Evolutionary conservation across 139 green algal species (phyloP).

Genomic region (Haematococcus lacustris): DNA sequence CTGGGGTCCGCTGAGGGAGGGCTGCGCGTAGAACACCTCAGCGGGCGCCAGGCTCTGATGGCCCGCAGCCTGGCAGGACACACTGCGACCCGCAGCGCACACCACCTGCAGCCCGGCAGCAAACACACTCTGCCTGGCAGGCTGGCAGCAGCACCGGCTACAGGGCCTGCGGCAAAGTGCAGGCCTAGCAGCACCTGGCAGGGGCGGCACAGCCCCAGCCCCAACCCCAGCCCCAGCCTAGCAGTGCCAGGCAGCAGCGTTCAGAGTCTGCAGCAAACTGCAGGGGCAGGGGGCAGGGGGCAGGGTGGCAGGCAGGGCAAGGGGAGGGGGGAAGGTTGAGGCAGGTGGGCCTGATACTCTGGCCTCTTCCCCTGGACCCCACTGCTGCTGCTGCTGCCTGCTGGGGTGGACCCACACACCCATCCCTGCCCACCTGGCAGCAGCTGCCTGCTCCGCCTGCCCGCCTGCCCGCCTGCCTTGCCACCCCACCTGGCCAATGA

Average conservation of each 20-base stretch:
- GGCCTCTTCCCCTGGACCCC: background rate
- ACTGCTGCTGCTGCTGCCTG: background rate
- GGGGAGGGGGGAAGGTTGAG: background rate
- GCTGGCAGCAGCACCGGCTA: background rate
- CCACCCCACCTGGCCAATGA: background rate
- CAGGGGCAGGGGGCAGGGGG: no score
- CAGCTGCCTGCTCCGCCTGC: background rate
- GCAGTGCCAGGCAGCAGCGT: no score
- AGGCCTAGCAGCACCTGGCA: background rate
- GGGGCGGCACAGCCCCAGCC: background rate
- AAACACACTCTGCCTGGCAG: background rate
- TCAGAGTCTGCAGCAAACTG: no score
- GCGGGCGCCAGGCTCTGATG: conserved; percentile 4
- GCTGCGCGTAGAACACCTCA: conserved; percentile 30
- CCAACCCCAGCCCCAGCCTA: no score
- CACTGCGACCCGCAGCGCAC: no score
- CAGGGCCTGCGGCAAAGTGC: background rate
- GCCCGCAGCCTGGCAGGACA: no score
- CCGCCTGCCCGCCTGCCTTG: background rate
- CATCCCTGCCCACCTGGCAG: background rate
- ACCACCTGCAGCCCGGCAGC: background rate
- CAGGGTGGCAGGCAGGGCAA: background rate
- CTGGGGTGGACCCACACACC: background rate
- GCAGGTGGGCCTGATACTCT: background rate
- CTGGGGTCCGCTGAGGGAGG: conserved; percentile 10